Evolutionary conservation across 345 rosid genomes (phyloP).

Genomic region (Schrenkiella parvula): DNA sequence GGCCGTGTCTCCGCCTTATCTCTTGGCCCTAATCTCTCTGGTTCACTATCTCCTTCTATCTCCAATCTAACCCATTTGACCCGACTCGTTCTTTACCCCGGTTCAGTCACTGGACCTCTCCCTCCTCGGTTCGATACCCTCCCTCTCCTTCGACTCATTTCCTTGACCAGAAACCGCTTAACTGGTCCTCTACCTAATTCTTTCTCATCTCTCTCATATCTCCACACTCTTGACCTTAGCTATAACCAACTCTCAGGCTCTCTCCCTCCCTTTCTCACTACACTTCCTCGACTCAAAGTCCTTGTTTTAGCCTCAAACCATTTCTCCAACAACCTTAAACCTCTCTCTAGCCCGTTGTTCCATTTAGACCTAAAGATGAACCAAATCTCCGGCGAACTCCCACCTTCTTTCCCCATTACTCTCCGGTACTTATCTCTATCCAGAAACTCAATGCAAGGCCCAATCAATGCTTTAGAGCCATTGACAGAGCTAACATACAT

Average conservation of each 20-base stretch:
- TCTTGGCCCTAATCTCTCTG: slow-evolving; percentile 70
- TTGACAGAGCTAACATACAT: slow-evolving; percentile 55
- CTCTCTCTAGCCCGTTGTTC: slow-evolving; percentile 42
- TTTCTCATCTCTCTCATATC: slow-evolving; percentile 40
- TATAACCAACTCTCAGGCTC: slow-evolving; percentile 65
- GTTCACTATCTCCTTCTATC: slow-evolving; percentile 63
- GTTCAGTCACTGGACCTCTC: slow-evolving; percentile 77
- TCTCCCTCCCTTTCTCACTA: slow-evolving; percentile 45
- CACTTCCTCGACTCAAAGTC: slow-evolving; percentile 44
- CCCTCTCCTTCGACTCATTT: slow-evolving; percentile 55
- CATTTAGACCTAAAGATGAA: slow-evolving; percentile 70
- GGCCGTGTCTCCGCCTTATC: slow-evolving; percentile 41
- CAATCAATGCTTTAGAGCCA: slow-evolving; percentile 46
- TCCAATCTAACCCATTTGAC: slow-evolving; percentile 54
- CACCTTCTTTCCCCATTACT: slow-evolving; percentile 50
- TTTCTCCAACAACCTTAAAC: slow-evolving; percentile 37
- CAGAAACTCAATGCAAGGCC: slow-evolving; percentile 57
- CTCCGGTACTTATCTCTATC: slow-evolving; percentile 71
- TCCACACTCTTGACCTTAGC: slow-evolving; percentile 84
- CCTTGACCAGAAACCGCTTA: slow-evolving; percentile 70
- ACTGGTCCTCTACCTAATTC: slow-evolving; percentile 67
- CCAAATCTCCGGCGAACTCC: slow-evolving; percentile 46
- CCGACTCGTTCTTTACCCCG: slow-evolving; percentile 74
- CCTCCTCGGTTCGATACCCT: slow-evolving; percentile 59
- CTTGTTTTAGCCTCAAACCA: slow-evolving; percentile 54